A percentile compares a stretch with the other conserved stretches of the same genome.
Evolutionary conservation across 2,329 filamentous ascomycete genomes (phyloP).

Genomic region (Xylariaceae sp.): DNA sequence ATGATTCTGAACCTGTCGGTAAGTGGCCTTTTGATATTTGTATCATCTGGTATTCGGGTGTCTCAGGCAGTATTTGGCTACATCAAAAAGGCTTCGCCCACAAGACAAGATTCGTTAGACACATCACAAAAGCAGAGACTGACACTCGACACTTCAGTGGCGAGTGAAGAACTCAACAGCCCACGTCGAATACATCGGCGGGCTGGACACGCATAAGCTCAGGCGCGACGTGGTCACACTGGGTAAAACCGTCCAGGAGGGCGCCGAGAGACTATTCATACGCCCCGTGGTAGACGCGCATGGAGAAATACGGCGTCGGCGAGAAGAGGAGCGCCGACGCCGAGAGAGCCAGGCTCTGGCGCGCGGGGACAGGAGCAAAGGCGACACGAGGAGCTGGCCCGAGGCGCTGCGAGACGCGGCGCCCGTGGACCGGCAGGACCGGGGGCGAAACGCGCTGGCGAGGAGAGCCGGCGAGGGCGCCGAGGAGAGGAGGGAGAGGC

Average conservation of each 20-base stretch:
- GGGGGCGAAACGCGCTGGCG: not conserved
- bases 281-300: too few relatives aligned
- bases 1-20: slow-evolving; percentile 8
- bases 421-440: slow-evolving; percentile 5
- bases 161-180: slow-evolving; percentile 7
- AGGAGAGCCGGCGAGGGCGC: not conserved
- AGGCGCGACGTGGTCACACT: not conserved
- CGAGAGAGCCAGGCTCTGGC: too few relatives aligned
- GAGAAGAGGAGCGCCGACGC: too few relatives aligned
- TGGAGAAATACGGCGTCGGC: too few relatives aligned
- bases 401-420: slow-evolving; percentile 10
- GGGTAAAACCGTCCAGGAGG: not conserved
- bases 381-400: too few relatives aligned
- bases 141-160: too few relatives aligned
- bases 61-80: slow-evolving; percentile 78
- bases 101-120: slow-evolving; percentile 80
- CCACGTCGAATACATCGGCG: slow-evolving; percentile 19
- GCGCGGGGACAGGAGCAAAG: too few relatives aligned
- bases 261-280: not conserved
- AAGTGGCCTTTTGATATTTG: too few relatives aligned
- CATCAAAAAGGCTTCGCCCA: slow-evolving; percentile 78
- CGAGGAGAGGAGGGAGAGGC: not conserved
- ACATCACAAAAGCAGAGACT: too few relatives aligned
- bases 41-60: slow-evolving; percentile 2
- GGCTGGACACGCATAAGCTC: slow-evolving; percentile 11